Conservation (phyloP, 257 asterid species). For the Salvia hispanica region DNA sequence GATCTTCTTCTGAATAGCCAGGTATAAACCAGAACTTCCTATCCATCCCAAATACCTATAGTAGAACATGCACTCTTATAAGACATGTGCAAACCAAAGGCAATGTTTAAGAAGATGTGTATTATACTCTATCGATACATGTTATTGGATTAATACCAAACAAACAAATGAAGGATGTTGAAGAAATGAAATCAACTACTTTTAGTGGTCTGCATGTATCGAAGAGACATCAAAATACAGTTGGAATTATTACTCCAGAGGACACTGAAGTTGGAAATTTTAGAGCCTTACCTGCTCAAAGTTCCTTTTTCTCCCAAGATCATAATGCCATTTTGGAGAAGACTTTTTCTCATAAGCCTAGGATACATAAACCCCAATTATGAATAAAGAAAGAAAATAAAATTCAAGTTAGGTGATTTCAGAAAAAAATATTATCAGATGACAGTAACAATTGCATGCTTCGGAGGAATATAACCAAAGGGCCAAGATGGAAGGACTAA, state of each 20-base stretch:
- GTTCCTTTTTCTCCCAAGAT: conserved; percentile 89
- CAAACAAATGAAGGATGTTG: neutral
- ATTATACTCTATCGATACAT: neutral
- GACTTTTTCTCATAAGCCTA: conserved; percentile 96
- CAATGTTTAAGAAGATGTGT: neutral
- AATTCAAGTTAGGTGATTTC: neutral
- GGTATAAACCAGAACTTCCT: conserved; percentile 71
- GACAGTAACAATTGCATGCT: conserved; percentile 12
- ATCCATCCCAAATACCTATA: conserved; percentile 69
- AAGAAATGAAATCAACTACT: conserved; percentile 7
- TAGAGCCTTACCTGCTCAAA: conserved; percentile 69
- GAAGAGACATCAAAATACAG: neutral
- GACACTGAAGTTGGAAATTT: neutral
- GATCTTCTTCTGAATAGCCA: conserved; percentile 66
- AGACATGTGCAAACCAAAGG: no score
- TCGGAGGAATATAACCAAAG: neutral
- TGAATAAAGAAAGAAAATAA: neutral
- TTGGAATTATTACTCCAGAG: conserved; percentile 8
- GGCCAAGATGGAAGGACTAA: neutral
- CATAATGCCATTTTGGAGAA: conserved; percentile 92
- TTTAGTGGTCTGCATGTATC: neutral
- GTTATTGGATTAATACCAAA: no score
- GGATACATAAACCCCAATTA: conserved; percentile 19
- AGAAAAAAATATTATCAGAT: no score
- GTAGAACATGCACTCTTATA: neutral